Evolutionary conservation across 768 basidiomycete species (phyloP), one percentile per base, ranked within the genome.

Genomic region (Leccinum rimulosum): DNA sequence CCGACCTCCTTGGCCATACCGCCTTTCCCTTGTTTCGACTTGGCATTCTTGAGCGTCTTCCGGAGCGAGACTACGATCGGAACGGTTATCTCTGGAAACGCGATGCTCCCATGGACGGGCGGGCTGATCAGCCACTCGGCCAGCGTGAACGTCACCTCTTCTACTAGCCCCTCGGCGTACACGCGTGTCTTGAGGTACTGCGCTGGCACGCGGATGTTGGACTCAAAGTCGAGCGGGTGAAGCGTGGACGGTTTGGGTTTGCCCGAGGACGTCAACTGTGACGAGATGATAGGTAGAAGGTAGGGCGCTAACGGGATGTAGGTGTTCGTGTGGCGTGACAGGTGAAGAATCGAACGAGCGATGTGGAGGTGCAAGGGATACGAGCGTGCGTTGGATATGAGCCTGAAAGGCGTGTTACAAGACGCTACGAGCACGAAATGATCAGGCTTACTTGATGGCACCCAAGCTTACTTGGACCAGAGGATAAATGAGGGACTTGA

Each of bases 331-430:
- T 93, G 92, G 52, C 84, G 83, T 40, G 88, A 86, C 62, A 99
- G 82, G 70, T 93, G 89, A 27, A 94, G 79, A 49, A 98, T 82
- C 1, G 97, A 95, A 10, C 93, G 91, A 35, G 91, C 75, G 59
- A 98, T 82, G 72, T 98, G 95, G 30, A 98, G 82, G 71, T 98
- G 95, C 73, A 98, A 89, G 1, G 97, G 96, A 75, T 91, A 91
- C 61, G 94, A 98, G 49, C 96, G 90, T 12, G 89, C 81, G 60
- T 91, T 95, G 30, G 94, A 87, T 51, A 97, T 85, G 52, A 98
- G 85, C 68, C 96, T 98, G 71, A 6, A 57, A 31, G 17, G 38
- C n/a, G 15, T 22, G 55, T 58, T 12, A 65, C 15, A 2, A 15
- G 17, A 19, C 9, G 1, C 5, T 17, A 11, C 25, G 12, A 10